These are phyloP conservation scores for Malassezia dermatis DNA, from an alignment of 1,284 basidiomycete species.

Conservation along the genomic window DNA sequence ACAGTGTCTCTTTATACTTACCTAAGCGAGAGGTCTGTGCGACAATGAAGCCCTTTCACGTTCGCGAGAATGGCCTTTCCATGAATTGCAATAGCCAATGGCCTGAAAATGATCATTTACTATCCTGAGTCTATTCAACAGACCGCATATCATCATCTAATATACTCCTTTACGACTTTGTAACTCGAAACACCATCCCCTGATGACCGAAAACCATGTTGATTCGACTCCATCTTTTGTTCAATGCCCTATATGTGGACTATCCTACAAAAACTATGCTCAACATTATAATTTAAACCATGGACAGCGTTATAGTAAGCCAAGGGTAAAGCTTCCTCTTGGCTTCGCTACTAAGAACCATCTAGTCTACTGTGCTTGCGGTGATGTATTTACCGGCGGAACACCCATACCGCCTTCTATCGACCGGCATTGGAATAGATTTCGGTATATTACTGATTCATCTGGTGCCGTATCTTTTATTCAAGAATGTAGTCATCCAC, in stretches of 20 bases:
- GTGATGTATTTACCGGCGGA: neutral
- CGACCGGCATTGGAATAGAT: neutral
- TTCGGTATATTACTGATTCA: neutral
- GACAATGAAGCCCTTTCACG: too few relatives aligned
- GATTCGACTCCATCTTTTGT: neutral
- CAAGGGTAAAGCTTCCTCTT: neutral
- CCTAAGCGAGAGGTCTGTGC: too few relatives aligned
- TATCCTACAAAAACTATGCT: neutral
- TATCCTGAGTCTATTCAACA: too few relatives aligned
- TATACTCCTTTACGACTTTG: too few relatives aligned
- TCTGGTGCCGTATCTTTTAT: neutral
- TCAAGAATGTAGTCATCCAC: neutral
- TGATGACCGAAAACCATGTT: too few relatives aligned
- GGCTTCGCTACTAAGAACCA: neutral
- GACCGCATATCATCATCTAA: too few relatives aligned
- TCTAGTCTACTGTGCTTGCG: neutral
- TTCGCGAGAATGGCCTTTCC: too few relatives aligned
- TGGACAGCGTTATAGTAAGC: neutral
- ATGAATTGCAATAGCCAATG: too few relatives aligned
- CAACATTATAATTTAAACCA: neutral
- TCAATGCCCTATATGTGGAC: neutral
- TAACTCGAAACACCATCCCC: too few relatives aligned
- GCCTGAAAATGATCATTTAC: too few relatives aligned
- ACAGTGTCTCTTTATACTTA: too few relatives aligned
- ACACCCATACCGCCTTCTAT: neutral